A percentile compares a stretch with the other conserved stretches of the same genome.
Evolutionary conservation across 768 basidiomycete genomes (phyloP).

Genomic region (Podaxis sp.): DNA sequence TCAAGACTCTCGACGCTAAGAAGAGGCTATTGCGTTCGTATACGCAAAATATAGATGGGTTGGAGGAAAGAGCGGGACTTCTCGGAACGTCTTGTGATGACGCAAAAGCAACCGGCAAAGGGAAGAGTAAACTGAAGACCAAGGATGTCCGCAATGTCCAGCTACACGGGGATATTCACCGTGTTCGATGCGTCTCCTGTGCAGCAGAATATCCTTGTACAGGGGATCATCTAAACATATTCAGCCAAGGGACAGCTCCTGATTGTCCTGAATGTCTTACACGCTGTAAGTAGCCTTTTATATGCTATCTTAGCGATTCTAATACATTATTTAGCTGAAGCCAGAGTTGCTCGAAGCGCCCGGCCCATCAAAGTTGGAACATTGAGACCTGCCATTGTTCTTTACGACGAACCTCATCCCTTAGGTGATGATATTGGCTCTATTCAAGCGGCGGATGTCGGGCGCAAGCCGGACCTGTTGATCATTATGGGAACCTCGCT

Average conservation of each 20-base stretch:
- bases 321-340: slow-evolving; percentile 48
- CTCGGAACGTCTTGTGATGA: slow-evolving; percentile 61
- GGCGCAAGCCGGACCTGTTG: slow-evolving; percentile 84
- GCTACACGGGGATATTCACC: slow-evolving; percentile 91
- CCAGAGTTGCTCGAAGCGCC: slow-evolving; percentile 80
- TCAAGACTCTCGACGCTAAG: slow-evolving; percentile 80
- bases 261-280: slow-evolving; percentile 84
- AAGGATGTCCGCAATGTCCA: slow-evolving; percentile 88
- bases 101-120: slow-evolving; percentile 53
- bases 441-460: slow-evolving; percentile 75
- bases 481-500: slow-evolving; percentile 98
- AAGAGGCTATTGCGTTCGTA: slow-evolving; percentile 87
- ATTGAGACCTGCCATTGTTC: slow-evolving; percentile 91
- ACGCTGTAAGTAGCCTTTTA: slow-evolving; percentile 61
- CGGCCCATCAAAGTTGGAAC: slow-evolving; percentile 77
- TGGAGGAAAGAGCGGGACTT: slow-evolving; percentile 83
- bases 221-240: slow-evolving; percentile 59
- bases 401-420: slow-evolving; percentile 94
- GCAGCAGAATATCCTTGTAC: slow-evolving; percentile 75
- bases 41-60: slow-evolving; percentile 97
- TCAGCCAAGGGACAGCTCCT: slow-evolving; percentile 71
- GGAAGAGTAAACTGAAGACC: slow-evolving; percentile 64
- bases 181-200: slow-evolving; percentile 86
- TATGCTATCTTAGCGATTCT: slow-evolving; percentile 13
- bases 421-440: slow-evolving; percentile 88